Percentiles rank a stretch among this genome's conserved stretches.
Conservation (phyloP, 805 yeast genomes). For the Candida namnaoensis region DNA sequence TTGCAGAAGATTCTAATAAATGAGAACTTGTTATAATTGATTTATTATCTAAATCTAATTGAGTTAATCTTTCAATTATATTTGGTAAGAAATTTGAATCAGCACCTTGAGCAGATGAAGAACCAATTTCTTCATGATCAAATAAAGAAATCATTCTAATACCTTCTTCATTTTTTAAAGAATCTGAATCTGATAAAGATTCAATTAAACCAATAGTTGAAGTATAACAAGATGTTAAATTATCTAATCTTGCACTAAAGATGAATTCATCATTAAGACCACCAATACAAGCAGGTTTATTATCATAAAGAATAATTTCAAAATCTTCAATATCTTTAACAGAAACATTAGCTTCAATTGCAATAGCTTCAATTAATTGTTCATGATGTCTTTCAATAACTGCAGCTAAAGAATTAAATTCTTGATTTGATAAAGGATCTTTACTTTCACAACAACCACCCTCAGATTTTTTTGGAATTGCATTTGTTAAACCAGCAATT, state of each 20-base stretch:
- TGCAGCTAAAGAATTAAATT: conserved; percentile 55
- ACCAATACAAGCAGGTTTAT: conserved; percentile 76
- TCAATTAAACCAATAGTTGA: conserved; percentile 65
- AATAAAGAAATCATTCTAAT: conserved; percentile 74
- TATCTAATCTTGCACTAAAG: conserved; percentile 87
- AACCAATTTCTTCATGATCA: conserved; percentile 96
- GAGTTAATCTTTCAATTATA: conserved; percentile 59
- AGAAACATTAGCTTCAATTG: conserved; percentile 48
- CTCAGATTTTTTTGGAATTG: conserved; percentile 16
- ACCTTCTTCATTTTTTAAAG: conserved; percentile 39
- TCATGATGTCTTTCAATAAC: conserved; percentile 71
- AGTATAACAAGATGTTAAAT: conserved; percentile 79
- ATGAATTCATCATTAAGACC: conserved; percentile 88
- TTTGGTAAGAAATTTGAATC: conserved; percentile 86
- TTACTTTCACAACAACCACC: conserved; percentile 43
- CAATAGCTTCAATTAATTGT: conserved; percentile 60
- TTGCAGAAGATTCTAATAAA: conserved; percentile 51
- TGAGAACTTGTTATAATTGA: conserved; percentile 20
- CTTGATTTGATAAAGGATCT: conserved; percentile 37
- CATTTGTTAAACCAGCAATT: conserved; percentile 58
- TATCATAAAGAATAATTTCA: conserved; percentile 78
- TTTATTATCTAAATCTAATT: conserved; percentile 29
- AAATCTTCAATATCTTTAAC: conserved; percentile 73
- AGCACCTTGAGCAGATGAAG: conserved; percentile 93
- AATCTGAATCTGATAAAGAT: conserved; percentile 26